Conservation (phyloP, 1,284 basidiomycete species). For the Sporisorium scitamineum region DNA sequence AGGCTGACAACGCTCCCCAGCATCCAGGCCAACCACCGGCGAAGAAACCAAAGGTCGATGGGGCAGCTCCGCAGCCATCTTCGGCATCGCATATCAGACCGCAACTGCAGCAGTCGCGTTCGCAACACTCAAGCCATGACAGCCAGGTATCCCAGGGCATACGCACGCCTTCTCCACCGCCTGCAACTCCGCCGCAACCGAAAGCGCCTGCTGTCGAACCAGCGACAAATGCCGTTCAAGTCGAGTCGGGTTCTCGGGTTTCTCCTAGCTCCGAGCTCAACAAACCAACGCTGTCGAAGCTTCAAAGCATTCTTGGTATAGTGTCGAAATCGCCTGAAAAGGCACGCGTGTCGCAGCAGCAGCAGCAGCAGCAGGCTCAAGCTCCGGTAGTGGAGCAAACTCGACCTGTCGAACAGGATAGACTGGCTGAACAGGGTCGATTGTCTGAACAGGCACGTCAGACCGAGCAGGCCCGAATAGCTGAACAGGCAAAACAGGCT, state of each 20-base stretch:
- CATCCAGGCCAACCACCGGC: background rate
- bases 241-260: background rate
- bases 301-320: background rate
- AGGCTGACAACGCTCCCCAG: background rate
- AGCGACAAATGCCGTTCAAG: too few species aligned
- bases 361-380: background rate
- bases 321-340: conserved; percentile 1
- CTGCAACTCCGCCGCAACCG: background rate
- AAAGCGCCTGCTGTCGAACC: background rate
- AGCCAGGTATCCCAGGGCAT: background rate
- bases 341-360: background rate
- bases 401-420: background rate
- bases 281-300: background rate
- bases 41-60: conserved; percentile 11
- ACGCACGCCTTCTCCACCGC: conserved; percentile 16
- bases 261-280: background rate
- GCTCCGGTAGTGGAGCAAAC: background rate
- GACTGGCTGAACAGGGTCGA: background rate
- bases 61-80: background rate
- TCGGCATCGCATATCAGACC: background rate
- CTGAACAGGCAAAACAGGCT: conserved; percentile 19
- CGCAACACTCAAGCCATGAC: background rate
- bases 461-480: background rate
- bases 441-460: background rate
- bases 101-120: background rate